A percentile compares a stretch with the other conserved stretches of the same genome.
Evolutionary conservation across 2,329 filamentous ascomycete species (phyloP).

Genomic region (Botryotinia narcissicola): DNA sequence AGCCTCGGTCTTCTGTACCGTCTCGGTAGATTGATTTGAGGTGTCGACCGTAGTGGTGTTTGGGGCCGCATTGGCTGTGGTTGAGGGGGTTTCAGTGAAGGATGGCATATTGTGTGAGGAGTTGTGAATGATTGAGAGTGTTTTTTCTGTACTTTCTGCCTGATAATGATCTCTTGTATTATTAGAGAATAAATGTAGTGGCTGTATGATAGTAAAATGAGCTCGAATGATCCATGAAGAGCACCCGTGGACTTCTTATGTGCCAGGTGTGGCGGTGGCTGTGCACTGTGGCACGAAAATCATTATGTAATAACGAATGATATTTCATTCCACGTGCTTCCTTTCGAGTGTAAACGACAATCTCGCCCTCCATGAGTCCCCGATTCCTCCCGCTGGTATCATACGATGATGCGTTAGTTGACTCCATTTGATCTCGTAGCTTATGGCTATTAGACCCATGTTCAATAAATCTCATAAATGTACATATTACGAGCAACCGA

Average conservation of each 20-base stretch:
- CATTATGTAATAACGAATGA: slow-evolving; percentile 3
- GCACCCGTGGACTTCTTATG: slow-evolving; percentile 1
- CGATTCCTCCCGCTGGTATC: not conserved
- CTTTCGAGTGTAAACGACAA: not conserved
- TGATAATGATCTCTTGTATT: not conserved
- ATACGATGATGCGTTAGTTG: not conserved
- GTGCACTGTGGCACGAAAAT: not conserved
- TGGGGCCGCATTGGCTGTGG: not conserved
- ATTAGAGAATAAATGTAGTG: not conserved
- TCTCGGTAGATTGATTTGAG: not conserved
- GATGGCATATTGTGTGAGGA: slow-evolving; percentile 14
- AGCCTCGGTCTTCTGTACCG: slow-evolving; percentile 21
- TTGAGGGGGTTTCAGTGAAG: slow-evolving; percentile 15
- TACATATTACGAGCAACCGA: not conserved
- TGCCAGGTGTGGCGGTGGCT: not conserved
- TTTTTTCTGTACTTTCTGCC: not conserved
- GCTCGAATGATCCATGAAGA: not conserved
- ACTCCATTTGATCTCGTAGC: not conserved
- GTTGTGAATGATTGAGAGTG: not conserved
- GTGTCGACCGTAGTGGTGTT: not conserved
- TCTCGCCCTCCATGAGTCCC: not conserved
- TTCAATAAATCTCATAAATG: not conserved
- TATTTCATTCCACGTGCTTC: not conserved
- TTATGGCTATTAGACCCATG: not conserved
- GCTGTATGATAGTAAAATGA: not conserved